Evolutionary conservation across 495 filamentous ascomycete species (phyloP), one percentile per base, ranked within the genome.

Genomic region (Viridothelium virens): DNA sequence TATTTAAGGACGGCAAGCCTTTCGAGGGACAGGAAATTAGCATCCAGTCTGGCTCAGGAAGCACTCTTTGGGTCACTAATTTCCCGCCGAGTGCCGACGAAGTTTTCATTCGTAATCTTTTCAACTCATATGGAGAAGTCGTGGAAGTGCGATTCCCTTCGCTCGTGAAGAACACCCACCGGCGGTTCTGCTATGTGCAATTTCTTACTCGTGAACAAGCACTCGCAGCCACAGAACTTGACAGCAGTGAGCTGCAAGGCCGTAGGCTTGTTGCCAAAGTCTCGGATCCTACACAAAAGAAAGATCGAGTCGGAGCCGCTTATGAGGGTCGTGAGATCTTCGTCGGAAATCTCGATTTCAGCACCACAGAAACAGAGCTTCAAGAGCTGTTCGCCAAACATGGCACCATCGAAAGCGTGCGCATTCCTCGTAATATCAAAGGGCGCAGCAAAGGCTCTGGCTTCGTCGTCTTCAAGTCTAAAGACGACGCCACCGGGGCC

Each of bases 171-270:
- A 90, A 96, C 70, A 89, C 88, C 5, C 86, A 87, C 70, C 89
- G 94, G 38, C 87, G 93, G 4, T 98, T 98, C 77, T 96, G 91
- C 76, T 98, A 98, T 73, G 81, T 96, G 7, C 89, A 95, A 56
- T 97, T 96, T 75, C 81, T 86, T 47, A 85, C 84, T 41, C 33
- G 53, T 1, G 67, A 68, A 14, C 63, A 64, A 66, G 73, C 73
- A 16, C 31, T 65, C 44, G 74, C 84, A 2, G 80, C 79, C 3
- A 89, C 85, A 1, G 76, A 84, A 38, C 78, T 96, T 44, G 81
- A 96, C 73, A 88, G 89, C 6, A 86, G 83, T 65, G 73, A 82
- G 11, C 72, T 91, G 2, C 90, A 87, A 39, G 80, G 84, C 37
- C 84, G 85, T 64, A 86, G 82, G 67, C 79, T 98, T 5, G 72